Evolutionary conservation across 2,329 filamentous ascomycete genomes (phyloP), one percentile per base, ranked within the genome.

Genomic region (Trichoderma simmonsii): DNA sequence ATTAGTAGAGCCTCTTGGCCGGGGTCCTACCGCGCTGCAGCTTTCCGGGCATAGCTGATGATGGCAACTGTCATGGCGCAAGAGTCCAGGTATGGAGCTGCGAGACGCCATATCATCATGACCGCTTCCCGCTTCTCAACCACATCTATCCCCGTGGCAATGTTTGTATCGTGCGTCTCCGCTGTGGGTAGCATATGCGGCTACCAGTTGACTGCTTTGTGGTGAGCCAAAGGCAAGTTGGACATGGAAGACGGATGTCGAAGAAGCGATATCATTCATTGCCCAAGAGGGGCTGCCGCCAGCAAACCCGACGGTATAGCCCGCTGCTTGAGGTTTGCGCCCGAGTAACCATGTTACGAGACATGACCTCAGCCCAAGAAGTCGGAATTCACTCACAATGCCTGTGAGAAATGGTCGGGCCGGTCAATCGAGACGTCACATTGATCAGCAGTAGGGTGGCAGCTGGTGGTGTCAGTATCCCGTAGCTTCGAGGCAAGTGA

Each of bases 31-130:
- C 43, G 51, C 36, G 62, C 67, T 63, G 67, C 67, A 30, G 67
- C 68, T 59, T 34, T 62, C 71, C 56, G 39, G 43, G 24, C n/a
- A 32, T 66, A 18, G 43, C 61, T 57, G 21, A 62, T 48, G 30
- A n/a, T 28, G 24, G 26, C 67, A 73, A 62, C 67, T 57, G 62
- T 71, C 56, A 71, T 71, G 14, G 54, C 57, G 61, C 60, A 71
- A 57, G 24, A 62, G 59, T 48, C 59, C 43, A 24, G 64, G 34
- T 32, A 63, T 21, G 70, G 62, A 62, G 43, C 30, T 51, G 28
- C 21, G 32, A 54, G 28, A 69, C 26, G 34, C 9, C 32, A 69
- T 69, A 30, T 34, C 30, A 12, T 28, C 26, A 30, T 67, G 51
- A 30, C 21, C 14, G 24, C 43, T 34, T 61, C 56, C 36, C 14